Conservation (phyloP, 2,329 filamentous ascomycete genomes). For the Ceratocystis variospora region DNA sequence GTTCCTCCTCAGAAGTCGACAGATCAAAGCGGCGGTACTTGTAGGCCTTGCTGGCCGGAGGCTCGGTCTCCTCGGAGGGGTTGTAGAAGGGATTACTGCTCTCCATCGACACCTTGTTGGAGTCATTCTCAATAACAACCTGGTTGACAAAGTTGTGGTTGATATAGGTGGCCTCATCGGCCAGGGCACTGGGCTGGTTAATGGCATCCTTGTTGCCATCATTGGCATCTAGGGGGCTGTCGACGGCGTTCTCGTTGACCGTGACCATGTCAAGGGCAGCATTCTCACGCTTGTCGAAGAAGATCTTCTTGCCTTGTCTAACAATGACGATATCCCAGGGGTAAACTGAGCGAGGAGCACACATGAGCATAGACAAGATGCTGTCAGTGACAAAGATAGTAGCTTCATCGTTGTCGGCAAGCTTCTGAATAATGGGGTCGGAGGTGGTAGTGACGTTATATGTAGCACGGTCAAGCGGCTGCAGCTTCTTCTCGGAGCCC, state of each 20-base stretch:
- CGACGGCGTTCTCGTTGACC: slow-evolving; percentile 95
- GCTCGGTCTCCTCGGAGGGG: slow-evolving; percentile 78
- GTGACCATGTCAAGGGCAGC: slow-evolving; percentile 93
- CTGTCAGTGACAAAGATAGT: slow-evolving; percentile 95
- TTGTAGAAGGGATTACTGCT: slow-evolving; percentile 98
- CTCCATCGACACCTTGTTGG: slow-evolving; percentile 65
- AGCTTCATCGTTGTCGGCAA: slow-evolving; percentile 89
- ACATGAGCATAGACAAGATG: slow-evolving; percentile 99
- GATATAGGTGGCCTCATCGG: slow-evolving; percentile 97
- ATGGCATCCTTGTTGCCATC: slow-evolving; percentile 89
- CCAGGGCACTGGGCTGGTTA: slow-evolving; percentile 85
- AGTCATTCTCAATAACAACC: slow-evolving; percentile 71
- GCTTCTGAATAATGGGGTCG: slow-evolving; percentile 91
- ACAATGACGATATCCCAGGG: slow-evolving; percentile 96
- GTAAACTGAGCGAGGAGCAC: slow-evolving; percentile 88
- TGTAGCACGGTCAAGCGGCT: slow-evolving; percentile 78
- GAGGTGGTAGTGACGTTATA: slow-evolving; percentile 97
- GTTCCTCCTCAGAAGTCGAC: slow-evolving; percentile 86
- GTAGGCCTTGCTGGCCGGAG: slow-evolving; percentile 91
- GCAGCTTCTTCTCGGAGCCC: slow-evolving; percentile 73
- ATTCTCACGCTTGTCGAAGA: slow-evolving; percentile 95
- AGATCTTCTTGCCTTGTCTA: slow-evolving; percentile 89
- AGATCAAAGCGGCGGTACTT: slow-evolving; percentile 96
- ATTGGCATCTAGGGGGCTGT: slow-evolving; percentile 79
- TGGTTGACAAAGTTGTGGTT: slow-evolving; percentile 99